Conservation (phyloP, 768 basidiomycete genomes). For the Phanerochaete carnosa region DNA sequence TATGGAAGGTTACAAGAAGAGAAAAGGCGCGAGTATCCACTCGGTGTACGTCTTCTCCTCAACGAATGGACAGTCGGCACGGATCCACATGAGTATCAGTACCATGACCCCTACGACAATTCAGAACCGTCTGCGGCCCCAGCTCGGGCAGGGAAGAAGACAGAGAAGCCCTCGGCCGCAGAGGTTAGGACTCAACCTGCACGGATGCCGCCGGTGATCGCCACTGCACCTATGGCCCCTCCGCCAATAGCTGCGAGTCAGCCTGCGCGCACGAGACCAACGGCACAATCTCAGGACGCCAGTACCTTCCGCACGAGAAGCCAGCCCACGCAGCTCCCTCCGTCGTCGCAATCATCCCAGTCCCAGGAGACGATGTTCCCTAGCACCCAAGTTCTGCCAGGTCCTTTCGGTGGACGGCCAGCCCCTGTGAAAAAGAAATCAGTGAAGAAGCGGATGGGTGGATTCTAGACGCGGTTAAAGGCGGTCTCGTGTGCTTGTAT, state of each 20-base stretch:
- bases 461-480: constrained; percentile 47
- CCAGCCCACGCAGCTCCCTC: constrained; percentile 15
- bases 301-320: constrained; percentile 10
- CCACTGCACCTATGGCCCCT: constrained; percentile 21
- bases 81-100: constrained; percentile 48
- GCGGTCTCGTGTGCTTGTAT: not conserved
- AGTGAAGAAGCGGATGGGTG: constrained; percentile 67
- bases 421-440: constrained; percentile 48
- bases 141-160: not conserved
- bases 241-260: constrained; percentile 17
- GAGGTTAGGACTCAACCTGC: not conserved
- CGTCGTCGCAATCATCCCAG: not conserved
- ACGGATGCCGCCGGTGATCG: constrained; percentile 33
- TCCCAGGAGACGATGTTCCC: constrained; percentile 43
- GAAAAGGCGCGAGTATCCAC: constrained; percentile 31
- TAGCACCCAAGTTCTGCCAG: constrained; percentile 72
- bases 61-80: constrained; percentile 64
- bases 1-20: constrained; percentile 18
- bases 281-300: constrained; percentile 4
- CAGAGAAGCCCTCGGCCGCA: not conserved
- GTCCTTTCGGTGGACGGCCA: constrained; percentile 65
- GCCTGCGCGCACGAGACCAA: constrained; percentile 1
- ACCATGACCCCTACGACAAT: constrained; percentile 51
- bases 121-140: not conserved
- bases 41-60: constrained; percentile 61